Base-by-base conservation (phyloP, 75 land plant species). In the Pinus tabuliformis region DNA sequence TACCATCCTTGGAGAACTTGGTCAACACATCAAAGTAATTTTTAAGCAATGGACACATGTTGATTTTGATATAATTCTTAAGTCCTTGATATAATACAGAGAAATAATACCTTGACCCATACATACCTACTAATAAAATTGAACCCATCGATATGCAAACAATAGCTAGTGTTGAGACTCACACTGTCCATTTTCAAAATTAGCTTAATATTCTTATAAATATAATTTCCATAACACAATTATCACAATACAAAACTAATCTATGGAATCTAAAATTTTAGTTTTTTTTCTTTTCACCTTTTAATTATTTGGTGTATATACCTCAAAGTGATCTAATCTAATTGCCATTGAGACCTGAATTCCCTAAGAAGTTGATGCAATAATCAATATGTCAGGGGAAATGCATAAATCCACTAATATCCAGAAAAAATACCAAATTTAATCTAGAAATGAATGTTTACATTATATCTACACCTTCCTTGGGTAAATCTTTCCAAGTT, bases 1-100 rank as follows among this genome's bases (percentile, higher is more conserved):
- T 70, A 96, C 97, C 28, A 96, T 73, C 77, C 91, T 90, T 15
- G 97, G 97, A 11, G 93, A 81, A 26, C 87, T 89, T 87, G 78
- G 1, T 7, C 70, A 14, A 0, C 7, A n/a, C n/a, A n/a, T n/a
- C n/a, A n/a, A n/a, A n/a, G n/a, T n/a, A n/a, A n/a, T n/a, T n/a
- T n/a, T n/a, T 36, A 36, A 45, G 7, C 8, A 6, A 45, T 1
- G 49, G 7, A 8, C 49, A 45, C 7, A 61, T 22, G 16, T 61
- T 61, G 62, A n/a, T 22, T 0, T n/a, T 61, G 16, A n/a, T 6
- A 68, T 7, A 24, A 66, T 80, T 78, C 4, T 15, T 56, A 72
- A 24, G 15, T 22, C 62, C 6, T 16, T 61, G 62, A 61, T 20
- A 61, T n/a, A 22, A 20, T n/a, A 6, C 6, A 61, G 62, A 22